Percentiles rank a stretch among this genome's conserved stretches.
Evolutionary conservation across 148 eudicot genomes (phyloP).

Genomic region (Camellia sinensis): DNA sequence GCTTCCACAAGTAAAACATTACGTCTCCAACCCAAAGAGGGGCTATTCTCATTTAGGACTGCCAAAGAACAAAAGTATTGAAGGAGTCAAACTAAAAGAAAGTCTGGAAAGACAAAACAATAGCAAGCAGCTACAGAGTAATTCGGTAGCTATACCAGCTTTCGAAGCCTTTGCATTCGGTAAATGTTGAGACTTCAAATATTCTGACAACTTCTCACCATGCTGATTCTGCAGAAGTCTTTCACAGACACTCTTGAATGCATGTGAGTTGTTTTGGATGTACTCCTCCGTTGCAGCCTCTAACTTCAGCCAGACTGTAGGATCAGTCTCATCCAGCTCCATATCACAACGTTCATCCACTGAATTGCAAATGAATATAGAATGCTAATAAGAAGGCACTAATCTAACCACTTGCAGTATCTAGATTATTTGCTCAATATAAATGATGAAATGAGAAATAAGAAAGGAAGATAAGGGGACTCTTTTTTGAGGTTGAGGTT

Average conservation of each 20-base stretch:
- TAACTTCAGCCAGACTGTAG: constrained; percentile 77
- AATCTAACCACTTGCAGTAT: neutral
- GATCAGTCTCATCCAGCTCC: constrained; percentile 98
- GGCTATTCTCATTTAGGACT: constrained; percentile 49
- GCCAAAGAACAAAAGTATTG: constrained; percentile 17
- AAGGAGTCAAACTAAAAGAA: neutral
- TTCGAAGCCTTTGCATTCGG: constrained; percentile 42
- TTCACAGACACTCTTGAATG: constrained; percentile 72
- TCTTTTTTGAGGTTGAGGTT: too few relatives aligned
- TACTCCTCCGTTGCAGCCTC: constrained; percentile 90
- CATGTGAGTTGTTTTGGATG: constrained; percentile 56
- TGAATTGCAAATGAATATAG: constrained; percentile 26
- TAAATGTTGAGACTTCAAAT: constrained; percentile 43
- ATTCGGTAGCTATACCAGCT: constrained; percentile 38
- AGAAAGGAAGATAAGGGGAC: neutral
- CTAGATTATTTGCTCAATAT: neutral
- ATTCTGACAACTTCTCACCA: constrained; percentile 57
- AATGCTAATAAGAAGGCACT: neutral
- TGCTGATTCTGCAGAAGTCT: constrained; percentile 66
- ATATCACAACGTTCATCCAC: constrained; percentile 99
- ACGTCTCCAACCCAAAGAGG: constrained; percentile 94
- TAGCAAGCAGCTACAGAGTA: constrained; percentile 10
- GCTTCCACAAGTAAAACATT: constrained; percentile 90
- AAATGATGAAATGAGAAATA: neutral
- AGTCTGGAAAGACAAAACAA: neutral